Conservation (phyloP, 441 rosid species). For the Corymbia calophylla region DNA sequence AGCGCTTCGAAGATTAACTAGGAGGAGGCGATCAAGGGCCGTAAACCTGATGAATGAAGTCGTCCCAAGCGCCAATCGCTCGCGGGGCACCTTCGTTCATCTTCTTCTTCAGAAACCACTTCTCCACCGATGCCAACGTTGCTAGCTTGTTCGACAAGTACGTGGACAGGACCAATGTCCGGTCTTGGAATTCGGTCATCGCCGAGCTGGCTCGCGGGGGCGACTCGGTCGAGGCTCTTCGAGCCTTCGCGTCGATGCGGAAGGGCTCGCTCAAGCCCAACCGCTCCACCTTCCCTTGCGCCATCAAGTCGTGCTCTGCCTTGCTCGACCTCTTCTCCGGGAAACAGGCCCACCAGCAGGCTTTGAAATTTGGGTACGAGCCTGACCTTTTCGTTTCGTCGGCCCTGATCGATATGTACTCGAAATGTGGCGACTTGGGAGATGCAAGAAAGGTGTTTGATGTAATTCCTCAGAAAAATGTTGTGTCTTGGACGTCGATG, state of each 20-base stretch:
- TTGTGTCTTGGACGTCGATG: conserved; percentile 70
- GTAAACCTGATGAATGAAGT: not conserved
- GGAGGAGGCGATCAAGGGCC: not conserved
- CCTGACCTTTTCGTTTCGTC: conserved; percentile 51
- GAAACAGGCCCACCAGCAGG: conserved; percentile 77
- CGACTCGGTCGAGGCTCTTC: conserved; percentile 65
- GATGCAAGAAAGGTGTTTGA: conserved; percentile 56
- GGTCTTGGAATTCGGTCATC: conserved; percentile 79
- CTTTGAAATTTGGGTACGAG: conserved; percentile 53
- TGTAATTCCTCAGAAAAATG: conserved; percentile 44
- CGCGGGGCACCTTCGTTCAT: not conserved
- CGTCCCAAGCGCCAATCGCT: not conserved
- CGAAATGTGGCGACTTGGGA: conserved; percentile 32
- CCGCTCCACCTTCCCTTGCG: conserved; percentile 79
- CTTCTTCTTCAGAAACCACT: not conserved
- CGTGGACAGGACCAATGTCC: conserved; percentile 63
- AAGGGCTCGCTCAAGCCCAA: conserved; percentile 57
- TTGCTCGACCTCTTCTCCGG: conserved; percentile 64
- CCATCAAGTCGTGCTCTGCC: conserved; percentile 81
- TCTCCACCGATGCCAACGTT: conserved; percentile 30
- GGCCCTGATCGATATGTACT: conserved; percentile 54
- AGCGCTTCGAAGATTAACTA: not conserved
- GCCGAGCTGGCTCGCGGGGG: conserved; percentile 75
- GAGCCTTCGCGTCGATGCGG: conserved; percentile 78
- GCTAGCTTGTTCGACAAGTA: conserved; percentile 53